Conservation (phyloP, 331 rosid species). For the Rosa hybrid region DNA sequence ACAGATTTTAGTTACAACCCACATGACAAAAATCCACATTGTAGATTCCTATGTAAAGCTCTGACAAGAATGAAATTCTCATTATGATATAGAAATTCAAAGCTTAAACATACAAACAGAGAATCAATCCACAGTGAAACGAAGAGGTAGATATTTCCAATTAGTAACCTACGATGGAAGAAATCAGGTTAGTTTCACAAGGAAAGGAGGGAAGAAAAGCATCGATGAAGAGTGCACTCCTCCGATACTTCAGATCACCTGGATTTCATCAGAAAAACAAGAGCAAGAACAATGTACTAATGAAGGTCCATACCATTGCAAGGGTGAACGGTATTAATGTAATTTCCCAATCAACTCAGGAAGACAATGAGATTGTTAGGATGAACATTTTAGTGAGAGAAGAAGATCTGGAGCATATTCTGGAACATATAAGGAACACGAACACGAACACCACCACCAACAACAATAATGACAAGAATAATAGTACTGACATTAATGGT, state of each 20-base stretch:
- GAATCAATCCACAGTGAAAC: too few relatives aligned
- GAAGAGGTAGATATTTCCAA: not conserved
- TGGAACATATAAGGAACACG: slow-evolving; percentile 26
- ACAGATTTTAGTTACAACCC: slow-evolving; percentile 4
- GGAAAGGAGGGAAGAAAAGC: not conserved
- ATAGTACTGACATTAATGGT: not conserved
- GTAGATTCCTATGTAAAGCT: not conserved
- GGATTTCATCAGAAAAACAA: not conserved
- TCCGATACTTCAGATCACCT: slow-evolving; percentile 12
- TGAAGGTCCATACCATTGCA: slow-evolving; percentile 16
- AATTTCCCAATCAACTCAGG: slow-evolving; percentile 33
- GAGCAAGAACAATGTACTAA: slow-evolving; percentile 4
- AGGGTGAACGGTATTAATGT: slow-evolving; percentile 18
- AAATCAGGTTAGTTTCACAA: not conserved
- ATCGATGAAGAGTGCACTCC: slow-evolving; percentile 27
- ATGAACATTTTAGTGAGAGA: slow-evolving; percentile 51
- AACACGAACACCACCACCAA: too few relatives aligned
- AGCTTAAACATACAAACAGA: not conserved
- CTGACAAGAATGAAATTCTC: not conserved
- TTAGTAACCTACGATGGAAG: slow-evolving; percentile 19
- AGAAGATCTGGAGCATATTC: slow-evolving; percentile 43
- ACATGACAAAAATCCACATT: not conserved
- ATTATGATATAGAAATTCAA: not conserved
- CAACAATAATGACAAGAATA: not conserved
- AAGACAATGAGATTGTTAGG: slow-evolving; percentile 44